Evolutionary conservation across 2,329 filamentous ascomycete species (phyloP), one percentile per base, ranked within the genome.

Genomic region (Pleurostoma richardsiae): DNA sequence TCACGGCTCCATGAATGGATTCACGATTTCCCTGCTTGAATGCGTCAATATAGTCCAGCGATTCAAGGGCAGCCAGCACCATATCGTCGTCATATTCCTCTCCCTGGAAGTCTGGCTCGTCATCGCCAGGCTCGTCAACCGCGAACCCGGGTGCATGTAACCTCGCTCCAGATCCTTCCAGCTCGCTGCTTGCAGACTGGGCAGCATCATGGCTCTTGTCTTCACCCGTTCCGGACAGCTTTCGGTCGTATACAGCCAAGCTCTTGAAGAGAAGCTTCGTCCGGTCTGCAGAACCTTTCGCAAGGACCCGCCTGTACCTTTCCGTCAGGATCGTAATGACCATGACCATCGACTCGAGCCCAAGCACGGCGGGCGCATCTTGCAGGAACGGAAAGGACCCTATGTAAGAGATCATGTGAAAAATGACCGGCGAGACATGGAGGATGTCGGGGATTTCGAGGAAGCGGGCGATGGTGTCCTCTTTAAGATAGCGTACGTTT

Each of bases 381-480:
- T 79, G 75, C 3, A 86, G 71, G 53, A 89, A 89, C 0, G 86
- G 86, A 49, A 90, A 90, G 1, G 86, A 82, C 30, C 83, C 86
- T 1, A 89, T 71, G 54, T 84, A 86, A 4, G 82, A 84, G 3
- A 84, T 63, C 74, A 88, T 85, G 56, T 87, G 83, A 58, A 87
- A 89, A 41, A 90, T 59, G 40, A 90, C 76, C 2, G 83, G 76
- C 4, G 84, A 85, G 6, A 79, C 84, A 43, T 74, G 77, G 29
- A 90, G 68, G 29, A 83, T 75, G 59, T 89, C 85, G 4, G 86
- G 86, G 26, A 90, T 75, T 64, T 87, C 84, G 40, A 90, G 77
- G 61, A 87, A 90, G 31, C 83, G 78, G 49, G 82, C 78, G 53
- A 90, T 68, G 8, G 85, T 88, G 44, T 85, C 79, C 59, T 86